phyloP scores from a whole-genome alignment of 1,284 basidiomycete genomes.

The Ceratobasidium sp. region DNA sequence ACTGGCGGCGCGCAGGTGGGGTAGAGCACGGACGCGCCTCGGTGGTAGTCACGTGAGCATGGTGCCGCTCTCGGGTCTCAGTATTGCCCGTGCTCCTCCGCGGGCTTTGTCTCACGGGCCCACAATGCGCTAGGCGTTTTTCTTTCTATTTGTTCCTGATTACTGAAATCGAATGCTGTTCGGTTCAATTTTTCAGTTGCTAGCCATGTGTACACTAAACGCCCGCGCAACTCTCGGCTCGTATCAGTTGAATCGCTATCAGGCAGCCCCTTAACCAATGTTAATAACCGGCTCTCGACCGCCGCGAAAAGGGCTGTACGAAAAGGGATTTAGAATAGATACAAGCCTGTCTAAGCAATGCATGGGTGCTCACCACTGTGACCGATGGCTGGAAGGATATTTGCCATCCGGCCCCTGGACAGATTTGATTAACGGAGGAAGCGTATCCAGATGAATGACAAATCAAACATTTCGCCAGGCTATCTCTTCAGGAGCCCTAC shows the following conservation, averaged over 20 bases:
- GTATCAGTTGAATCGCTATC: background rate
- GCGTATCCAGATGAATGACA: background rate
- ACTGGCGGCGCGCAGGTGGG: too few species aligned
- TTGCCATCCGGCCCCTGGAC: constrained; percentile 11
- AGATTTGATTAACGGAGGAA: constrained; percentile 8
- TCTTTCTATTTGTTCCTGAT: too few species aligned
- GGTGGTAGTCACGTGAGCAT: too few species aligned
- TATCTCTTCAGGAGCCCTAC: too few species aligned
- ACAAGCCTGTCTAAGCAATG: background rate
- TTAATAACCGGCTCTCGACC: constrained; percentile 4
- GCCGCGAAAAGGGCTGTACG: background rate
- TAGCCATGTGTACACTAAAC: background rate
- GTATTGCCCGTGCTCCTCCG: too few species aligned
- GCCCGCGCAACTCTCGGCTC: background rate
- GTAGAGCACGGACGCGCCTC: too few species aligned
- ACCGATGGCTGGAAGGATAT: constrained; percentile 7
- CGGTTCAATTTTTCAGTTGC: too few species aligned
- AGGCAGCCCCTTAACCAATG: background rate
- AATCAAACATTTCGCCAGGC: background rate
- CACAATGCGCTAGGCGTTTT: too few species aligned
- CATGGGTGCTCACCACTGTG: background rate
- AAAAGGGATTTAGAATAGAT: too few species aligned
- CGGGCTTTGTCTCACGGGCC: too few species aligned
- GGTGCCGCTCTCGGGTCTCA: too few species aligned
- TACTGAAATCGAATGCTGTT: too few species aligned